A percentile compares a stretch with the other conserved stretches of the same genome.
These are phyloP conservation scores for Saccharomyces hybrid DNA, from an alignment of 1,139 yeast genomes.

Conservation along the genomic window DNA sequence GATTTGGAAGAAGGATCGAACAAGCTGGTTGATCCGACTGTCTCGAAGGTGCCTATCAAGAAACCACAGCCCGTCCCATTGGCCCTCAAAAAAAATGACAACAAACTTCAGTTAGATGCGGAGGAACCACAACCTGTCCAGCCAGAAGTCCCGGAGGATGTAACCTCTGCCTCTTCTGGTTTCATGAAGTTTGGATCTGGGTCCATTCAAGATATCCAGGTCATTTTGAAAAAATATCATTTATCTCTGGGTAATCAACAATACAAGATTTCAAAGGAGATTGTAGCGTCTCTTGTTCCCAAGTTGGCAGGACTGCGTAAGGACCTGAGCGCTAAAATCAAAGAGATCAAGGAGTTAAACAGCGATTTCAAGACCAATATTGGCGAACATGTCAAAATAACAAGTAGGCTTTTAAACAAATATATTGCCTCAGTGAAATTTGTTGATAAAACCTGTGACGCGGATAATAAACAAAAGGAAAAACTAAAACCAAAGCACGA, in stretches of 20 bases:
- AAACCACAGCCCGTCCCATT: constrained; percentile 15
- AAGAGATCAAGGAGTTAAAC: constrained; percentile 38
- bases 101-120: neutral
- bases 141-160: constrained; percentile 9
- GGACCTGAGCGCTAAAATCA: constrained; percentile 49
- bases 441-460: constrained; percentile 14
- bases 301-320: constrained; percentile 46
- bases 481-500: constrained; percentile 36
- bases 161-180: constrained; percentile 34
- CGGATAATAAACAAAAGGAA: constrained; percentile 14
- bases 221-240: constrained; percentile 40
- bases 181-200: constrained; percentile 43
- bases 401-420: constrained; percentile 39
- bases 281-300: constrained; percentile 49
- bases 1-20: constrained; percentile 28
- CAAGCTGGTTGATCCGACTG: constrained; percentile 28
- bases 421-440: constrained; percentile 35
- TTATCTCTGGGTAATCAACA: constrained; percentile 37
- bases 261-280: constrained; percentile 45
- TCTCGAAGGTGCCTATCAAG: constrained; percentile 13
- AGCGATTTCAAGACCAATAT: constrained; percentile 30
- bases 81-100: constrained; percentile 6
- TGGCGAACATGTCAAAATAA: constrained; percentile 22
- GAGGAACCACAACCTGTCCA: constrained; percentile 3
- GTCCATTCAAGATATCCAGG: constrained; percentile 41